These are phyloP conservation scores for Scedosporium apiospermum DNA, from an alignment of 2,329 filamentous ascomycete genomes.

Conservation along the genomic window DNA sequence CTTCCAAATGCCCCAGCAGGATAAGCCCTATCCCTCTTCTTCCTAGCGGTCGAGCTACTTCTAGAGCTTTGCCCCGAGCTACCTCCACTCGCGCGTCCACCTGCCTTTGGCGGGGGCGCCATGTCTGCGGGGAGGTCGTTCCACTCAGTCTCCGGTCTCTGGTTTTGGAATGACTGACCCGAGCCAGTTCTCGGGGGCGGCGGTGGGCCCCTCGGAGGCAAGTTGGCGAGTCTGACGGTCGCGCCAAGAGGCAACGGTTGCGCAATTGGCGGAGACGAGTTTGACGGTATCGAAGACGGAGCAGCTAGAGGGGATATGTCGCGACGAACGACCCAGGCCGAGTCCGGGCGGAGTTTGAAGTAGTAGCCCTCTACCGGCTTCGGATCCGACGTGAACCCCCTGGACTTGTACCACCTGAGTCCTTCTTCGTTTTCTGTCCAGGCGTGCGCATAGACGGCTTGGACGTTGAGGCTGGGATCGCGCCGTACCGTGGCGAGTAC, in stretches of 20 bases:
- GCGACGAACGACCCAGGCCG: slow-evolving; percentile 50
- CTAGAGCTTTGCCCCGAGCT: slow-evolving; percentile 40
- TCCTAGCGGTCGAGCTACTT: slow-evolving; percentile 43
- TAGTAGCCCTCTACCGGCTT: slow-evolving; percentile 50
- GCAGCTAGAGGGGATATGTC: slow-evolving; percentile 22
- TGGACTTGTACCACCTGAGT: slow-evolving; percentile 50
- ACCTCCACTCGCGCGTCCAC: slow-evolving; percentile 16
- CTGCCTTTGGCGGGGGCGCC: slow-evolving; percentile 25
- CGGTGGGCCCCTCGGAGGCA: slow-evolving; percentile 13
- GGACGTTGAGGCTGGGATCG: slow-evolving; percentile 27
- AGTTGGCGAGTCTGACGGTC: slow-evolving; percentile 8
- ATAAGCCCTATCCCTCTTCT: slow-evolving; percentile 52
- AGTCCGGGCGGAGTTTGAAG: slow-evolving; percentile 48
- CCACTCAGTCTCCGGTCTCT: slow-evolving; percentile 52
- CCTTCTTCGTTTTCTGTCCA: slow-evolving; percentile 59
- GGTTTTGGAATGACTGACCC: slow-evolving; percentile 47
- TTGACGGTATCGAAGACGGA: slow-evolving; percentile 9
- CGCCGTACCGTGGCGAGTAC: slow-evolving; percentile 30
- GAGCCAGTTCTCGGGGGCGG: slow-evolving; percentile 16
- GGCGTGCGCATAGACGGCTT: slow-evolving; percentile 52
- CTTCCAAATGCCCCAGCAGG: slow-evolving; percentile 52
- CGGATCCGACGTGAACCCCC: slow-evolving; percentile 43
- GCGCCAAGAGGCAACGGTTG: slow-evolving; percentile 12
- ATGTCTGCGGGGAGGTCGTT: slow-evolving; percentile 57
- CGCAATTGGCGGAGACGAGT: slow-evolving; percentile 9